Percentiles rank a stretch among this genome's conserved stretches.
phyloP scores from a whole-genome alignment of 2,329 filamentous ascomycete genomes.

The Albifimbria verrucaria region DNA sequence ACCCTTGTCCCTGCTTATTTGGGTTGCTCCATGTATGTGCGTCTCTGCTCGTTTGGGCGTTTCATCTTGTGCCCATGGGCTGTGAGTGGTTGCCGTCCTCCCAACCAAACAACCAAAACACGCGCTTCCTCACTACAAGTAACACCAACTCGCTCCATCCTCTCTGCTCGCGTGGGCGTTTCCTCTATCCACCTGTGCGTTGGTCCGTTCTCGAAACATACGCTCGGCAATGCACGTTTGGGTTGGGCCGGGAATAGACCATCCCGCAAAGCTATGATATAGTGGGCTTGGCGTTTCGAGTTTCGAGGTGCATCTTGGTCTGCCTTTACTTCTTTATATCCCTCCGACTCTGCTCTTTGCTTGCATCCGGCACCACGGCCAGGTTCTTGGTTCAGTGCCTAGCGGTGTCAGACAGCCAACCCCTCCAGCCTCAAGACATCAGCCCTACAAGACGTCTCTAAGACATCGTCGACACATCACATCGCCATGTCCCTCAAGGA shows the following conservation, averaged over 20 bases:
- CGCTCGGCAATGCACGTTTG: not conserved
- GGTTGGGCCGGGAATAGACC: not conserved
- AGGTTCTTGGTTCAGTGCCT: no score
- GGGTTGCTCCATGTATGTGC: no score
- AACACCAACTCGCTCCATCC: not conserved
- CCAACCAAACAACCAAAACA: not conserved
- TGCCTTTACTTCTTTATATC: no score
- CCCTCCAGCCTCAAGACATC: no score
- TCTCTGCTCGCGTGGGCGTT: no score
- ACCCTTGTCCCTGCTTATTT: not conserved
- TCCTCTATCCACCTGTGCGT: not conserved
- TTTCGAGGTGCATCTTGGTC: not conserved
- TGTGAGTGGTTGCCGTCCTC: not conserved
- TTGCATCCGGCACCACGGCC: no score
- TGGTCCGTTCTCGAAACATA: not conserved
- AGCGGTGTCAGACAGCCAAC: not conserved
- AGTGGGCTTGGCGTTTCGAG: not conserved
- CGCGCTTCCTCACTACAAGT: not conserved
- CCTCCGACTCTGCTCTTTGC: no score
- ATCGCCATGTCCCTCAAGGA: conserved; percentile 46
- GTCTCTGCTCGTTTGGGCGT: not conserved
- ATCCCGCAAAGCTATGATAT: not conserved
- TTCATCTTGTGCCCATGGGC: not conserved
- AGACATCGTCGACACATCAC: not conserved
- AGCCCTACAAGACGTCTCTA: no score